Conservation (phyloP, 1,284 basidiomycete species). For the Tilletia horrida region DNA sequence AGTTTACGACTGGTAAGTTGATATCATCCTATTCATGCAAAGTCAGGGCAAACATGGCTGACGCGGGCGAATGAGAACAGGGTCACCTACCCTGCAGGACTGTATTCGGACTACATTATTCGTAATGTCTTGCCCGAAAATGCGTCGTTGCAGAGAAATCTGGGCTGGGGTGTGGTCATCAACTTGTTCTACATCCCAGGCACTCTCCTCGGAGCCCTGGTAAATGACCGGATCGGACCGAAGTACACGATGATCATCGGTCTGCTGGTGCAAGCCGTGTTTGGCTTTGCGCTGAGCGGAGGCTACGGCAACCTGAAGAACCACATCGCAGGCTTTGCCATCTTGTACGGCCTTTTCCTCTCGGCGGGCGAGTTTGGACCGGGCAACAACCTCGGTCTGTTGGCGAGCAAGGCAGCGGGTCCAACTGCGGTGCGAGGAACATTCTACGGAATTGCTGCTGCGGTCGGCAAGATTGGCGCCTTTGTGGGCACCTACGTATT, state of each 20-base stretch:
- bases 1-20: slow-evolving; percentile 68
- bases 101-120: slow-evolving; percentile 78
- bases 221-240: slow-evolving; percentile 59
- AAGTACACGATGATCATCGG: slow-evolving; percentile 48
- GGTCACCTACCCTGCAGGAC: slow-evolving; percentile 57
- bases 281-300: slow-evolving; percentile 62
- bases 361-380: slow-evolving; percentile 70
- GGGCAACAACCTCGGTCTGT: slow-evolving; percentile 48
- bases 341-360: slow-evolving; percentile 86
- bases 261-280: slow-evolving; percentile 37
- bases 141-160: slow-evolving; percentile 18
- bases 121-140: slow-evolving; percentile 62
- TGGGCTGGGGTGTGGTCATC: slow-evolving; percentile 31
- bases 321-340: slow-evolving; percentile 58
- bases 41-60: not conserved
- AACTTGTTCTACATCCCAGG: slow-evolving; percentile 62
- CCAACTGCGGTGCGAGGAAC: slow-evolving; percentile 44
- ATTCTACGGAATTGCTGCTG: slow-evolving; percentile 61
- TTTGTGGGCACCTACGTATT: slow-evolving; percentile 46
- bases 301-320: slow-evolving; percentile 35
- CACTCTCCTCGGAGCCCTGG: slow-evolving; percentile 71
- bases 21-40: not conserved
- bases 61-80: not conserved
- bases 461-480: slow-evolving; percentile 76
- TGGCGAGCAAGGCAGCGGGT: slow-evolving; percentile 40